These are phyloP conservation scores for Colletotrichum sp. DNA, from an alignment of 2,329 filamentous ascomycete species.

Conservation along the genomic window DNA sequence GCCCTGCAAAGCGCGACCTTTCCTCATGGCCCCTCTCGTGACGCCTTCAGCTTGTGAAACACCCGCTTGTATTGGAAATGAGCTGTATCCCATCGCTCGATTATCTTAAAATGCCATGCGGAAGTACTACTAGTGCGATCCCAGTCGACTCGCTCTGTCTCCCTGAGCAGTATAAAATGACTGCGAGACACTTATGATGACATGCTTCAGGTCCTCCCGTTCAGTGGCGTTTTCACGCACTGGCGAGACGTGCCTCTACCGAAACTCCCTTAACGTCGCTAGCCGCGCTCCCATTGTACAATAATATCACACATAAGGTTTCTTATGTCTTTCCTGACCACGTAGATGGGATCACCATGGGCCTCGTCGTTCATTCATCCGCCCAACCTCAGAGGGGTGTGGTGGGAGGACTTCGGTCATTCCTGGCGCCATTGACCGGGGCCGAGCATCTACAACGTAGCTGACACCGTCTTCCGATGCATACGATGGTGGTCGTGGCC, in stretches of 20 bases:
- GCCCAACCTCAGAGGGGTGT: conserved; percentile 53
- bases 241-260: neutral
- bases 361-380: neutral
- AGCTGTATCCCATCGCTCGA: neutral
- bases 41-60: neutral
- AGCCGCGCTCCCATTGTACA: neutral
- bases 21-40: neutral
- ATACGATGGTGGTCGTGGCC: conserved; percentile 74
- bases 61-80: neutral
- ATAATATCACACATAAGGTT: neutral
- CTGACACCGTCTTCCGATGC: conserved; percentile 75
- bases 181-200: neutral
- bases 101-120: neutral
- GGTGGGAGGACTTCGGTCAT: conserved; percentile 34
- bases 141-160: neutral
- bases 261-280: neutral
- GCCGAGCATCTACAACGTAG: conserved; percentile 73
- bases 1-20: neutral
- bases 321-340: neutral
- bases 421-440: conserved; percentile 58
- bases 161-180: neutral
- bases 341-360: neutral
- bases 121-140: neutral
- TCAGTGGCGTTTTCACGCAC: neutral
- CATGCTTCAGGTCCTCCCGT: neutral